Evolutionary conservation across 352 stramenopile species (phyloP).

Genomic region (Phytopythium ostracodes): DNA sequence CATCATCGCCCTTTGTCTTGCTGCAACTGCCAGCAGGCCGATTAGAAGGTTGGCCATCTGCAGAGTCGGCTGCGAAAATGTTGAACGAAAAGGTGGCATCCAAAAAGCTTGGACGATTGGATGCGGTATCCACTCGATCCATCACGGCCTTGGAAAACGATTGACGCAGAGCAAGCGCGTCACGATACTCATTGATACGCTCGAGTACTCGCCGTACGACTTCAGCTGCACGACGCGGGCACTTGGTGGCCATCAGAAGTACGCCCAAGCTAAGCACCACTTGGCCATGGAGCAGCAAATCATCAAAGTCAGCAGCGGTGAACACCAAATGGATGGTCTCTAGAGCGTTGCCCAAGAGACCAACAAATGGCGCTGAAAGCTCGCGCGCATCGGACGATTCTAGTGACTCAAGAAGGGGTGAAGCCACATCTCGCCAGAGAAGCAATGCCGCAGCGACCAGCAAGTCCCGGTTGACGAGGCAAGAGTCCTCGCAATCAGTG

Average conservation of each 20-base stretch:
- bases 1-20: not conserved
- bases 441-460: constrained; percentile 25
- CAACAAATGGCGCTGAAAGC: constrained; percentile 15
- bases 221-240: constrained; percentile 28
- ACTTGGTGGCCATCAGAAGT: constrained; percentile 25
- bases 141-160: constrained; percentile 29
- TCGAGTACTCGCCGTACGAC: constrained; percentile 30
- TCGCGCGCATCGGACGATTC: constrained; percentile 18
- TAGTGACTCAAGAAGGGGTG: constrained; percentile 27
- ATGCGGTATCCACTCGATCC: not conserved
- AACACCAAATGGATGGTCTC: constrained; percentile 40
- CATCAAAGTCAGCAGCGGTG: constrained; percentile 37
- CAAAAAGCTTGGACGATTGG: constrained; percentile 7
- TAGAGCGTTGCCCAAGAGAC: constrained; percentile 25
- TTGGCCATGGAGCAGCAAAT: constrained; percentile 43
- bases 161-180: constrained; percentile 23
- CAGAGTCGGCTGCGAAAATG: constrained; percentile 15
- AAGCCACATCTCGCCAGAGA: constrained; percentile 35
- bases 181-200: constrained; percentile 32
- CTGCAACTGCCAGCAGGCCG: not conserved
- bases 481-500: constrained; percentile 15
- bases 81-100: constrained; percentile 39
- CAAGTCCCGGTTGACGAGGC: constrained; percentile 26
- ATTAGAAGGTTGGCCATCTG: not conserved
- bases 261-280: constrained; percentile 35